Evolutionary conservation across 108 stramenopile species (phyloP).

Genomic region (Mayamaea pseudoterrestris): DNA sequence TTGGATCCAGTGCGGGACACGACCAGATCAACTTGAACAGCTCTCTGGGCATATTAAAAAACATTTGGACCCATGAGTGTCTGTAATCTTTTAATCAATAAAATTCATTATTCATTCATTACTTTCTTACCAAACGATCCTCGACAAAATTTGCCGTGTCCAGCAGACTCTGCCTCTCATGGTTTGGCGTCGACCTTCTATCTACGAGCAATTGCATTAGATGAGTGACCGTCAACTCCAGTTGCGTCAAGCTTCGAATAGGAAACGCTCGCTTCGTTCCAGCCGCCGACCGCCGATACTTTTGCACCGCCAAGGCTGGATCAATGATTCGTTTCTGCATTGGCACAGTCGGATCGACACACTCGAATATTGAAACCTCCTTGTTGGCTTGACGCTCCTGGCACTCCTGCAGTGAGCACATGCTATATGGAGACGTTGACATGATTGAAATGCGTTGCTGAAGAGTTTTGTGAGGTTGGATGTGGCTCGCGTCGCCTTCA

Average conservation of each 20-base stretch:
- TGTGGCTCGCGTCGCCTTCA: no score
- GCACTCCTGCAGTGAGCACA: conserved; percentile 25
- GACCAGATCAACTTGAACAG: conserved; percentile 14
- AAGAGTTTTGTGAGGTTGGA: no score
- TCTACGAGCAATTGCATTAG: conserved; percentile 6
- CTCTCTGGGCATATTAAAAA: conserved; percentile 13
- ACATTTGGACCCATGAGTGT: conserved; percentile 5
- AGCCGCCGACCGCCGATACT: conserved; percentile 42
- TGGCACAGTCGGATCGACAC: background rate
- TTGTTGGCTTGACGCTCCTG: conserved; percentile 21
- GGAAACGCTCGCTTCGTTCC: conserved; percentile 3
- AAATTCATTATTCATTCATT: background rate
- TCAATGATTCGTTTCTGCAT: conserved; percentile 11
- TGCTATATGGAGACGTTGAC: conserved; percentile 19
- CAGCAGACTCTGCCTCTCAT: background rate
- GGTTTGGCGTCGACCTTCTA: background rate
- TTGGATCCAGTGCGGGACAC: conserved; percentile 1
- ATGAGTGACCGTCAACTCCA: conserved; percentile 7
- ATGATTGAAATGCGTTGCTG: no score
- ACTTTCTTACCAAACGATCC: conserved; percentile 19
- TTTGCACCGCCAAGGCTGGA: conserved; percentile 19
- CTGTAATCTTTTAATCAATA: background rate
- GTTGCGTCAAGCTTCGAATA: conserved; percentile 3
- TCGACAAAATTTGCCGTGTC: conserved; percentile 16
- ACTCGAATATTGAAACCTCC: conserved; percentile 30